Conservation (phyloP, 202 grass and related monocot genomes). For the Eragrostis tef region DNA sequence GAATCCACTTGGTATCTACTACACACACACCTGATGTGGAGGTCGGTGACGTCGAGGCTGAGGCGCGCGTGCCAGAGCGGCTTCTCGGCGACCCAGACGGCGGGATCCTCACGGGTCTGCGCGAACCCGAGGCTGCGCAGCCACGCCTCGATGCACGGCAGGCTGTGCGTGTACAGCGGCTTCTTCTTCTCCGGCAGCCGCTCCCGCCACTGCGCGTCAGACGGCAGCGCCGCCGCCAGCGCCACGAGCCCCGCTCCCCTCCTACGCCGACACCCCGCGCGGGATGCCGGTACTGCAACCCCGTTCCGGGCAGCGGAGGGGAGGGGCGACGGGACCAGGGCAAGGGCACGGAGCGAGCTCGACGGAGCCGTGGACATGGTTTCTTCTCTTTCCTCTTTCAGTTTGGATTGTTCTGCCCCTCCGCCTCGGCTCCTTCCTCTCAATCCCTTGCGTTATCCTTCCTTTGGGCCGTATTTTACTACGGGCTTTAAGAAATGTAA, state of each 20-base stretch:
- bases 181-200: slow-evolving; percentile 92
- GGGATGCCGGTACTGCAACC: neutral
- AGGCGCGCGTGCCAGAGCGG: slow-evolving; percentile 88
- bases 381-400: neutral
- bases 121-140: slow-evolving; percentile 74
- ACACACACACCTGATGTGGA: slow-evolving; percentile 67
- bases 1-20: neutral
- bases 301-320: neutral
- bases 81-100: slow-evolving; percentile 83
- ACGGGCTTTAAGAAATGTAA: neutral
- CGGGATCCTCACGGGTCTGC: slow-evolving; percentile 69
- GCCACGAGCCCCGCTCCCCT: slow-evolving; percentile 31
- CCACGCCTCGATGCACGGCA: slow-evolving; percentile 91
- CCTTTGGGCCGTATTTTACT: neutral
- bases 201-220: slow-evolving; percentile 74
- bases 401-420: neutral
- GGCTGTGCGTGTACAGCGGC: slow-evolving; percentile 87
- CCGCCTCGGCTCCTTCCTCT: neutral
- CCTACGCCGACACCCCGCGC: neutral
- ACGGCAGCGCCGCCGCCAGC: slow-evolving; percentile 52
- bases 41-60: slow-evolving; percentile 79
- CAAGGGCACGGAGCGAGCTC: slow-evolving; percentile 51
- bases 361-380: slow-evolving; percentile 50
- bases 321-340: neutral
- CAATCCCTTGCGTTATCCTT: neutral